Base-by-base conservation (phyloP, 768 basidiomycete genomes). In the Tephrocybe sp. region DNA sequence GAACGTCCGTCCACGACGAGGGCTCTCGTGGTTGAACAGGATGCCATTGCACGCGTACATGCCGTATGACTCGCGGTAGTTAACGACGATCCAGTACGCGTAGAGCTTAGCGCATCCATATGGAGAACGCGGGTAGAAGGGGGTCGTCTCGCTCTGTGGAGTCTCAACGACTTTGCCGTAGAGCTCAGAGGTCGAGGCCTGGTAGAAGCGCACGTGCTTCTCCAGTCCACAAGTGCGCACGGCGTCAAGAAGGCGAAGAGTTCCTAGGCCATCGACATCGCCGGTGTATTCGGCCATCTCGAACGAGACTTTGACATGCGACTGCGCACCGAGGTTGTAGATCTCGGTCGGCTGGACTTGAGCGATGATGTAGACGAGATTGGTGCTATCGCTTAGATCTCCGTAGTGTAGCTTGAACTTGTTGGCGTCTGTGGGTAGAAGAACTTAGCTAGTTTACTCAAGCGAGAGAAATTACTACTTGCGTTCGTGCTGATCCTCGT, bases 251-350 rank as follows among this genome's bases (percentile, higher is more conserved):
- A 98, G 82, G 60, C 95, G 91, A 42, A 98, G 83, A 5, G 95
- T 98, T 48, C 95, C 95, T 35, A 98, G 78, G 7, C 87, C 95
- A 61, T 98, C 95, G 43, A 98, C 95, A 63, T 98, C 96, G 45
- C 91, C 94, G 0, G 96, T 98, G 74, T 98, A 98, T 71, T 98
- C 95, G 20, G 95, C 92, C 92, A 98, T 96, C 70, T 98, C 96
- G 68, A 98, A 98, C 22, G 94, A 97, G 58, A 98, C 95, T 70
- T 98, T 98, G 76, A 98, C 95, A 73, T 98, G 95, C 38, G 91
- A 93, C 69, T 98, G 95, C 13, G 95, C 95, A 39, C 93, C 95
- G 46, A 98, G 86, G 70, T 98, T 98, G 82, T 97, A 98, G 54
- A 98, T 87, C 72, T 98, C 96, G 17, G 92, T 87, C 2, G 95